A percentile compares a stretch with the other conserved stretches of the same genome.
Conservation (phyloP, 1,139 yeast species). For the Yarrowia galli region DNA sequence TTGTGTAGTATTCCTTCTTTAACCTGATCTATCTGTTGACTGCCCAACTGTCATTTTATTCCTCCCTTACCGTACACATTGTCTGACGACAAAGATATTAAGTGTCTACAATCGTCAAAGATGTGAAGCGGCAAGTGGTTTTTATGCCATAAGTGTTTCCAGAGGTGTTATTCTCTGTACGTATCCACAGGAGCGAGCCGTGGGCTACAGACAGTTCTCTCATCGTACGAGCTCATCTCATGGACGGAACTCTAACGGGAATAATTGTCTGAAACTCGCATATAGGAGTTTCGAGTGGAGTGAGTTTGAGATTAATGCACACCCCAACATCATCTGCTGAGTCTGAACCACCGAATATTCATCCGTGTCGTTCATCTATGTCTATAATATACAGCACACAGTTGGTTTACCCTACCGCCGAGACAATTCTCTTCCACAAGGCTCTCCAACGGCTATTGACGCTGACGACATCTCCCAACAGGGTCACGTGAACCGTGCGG, state of each 20-base stretch:
- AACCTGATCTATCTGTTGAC: too few species aligned
- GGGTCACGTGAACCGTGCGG: conserved; percentile 25
- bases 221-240: conserved; percentile 4
- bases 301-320: too few species aligned
- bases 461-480: conserved; percentile 30
- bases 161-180: too few species aligned
- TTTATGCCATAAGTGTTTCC: too few species aligned
- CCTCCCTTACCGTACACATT: too few species aligned
- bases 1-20: not conserved
- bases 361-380: not conserved
- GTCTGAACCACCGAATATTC: not conserved
- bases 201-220: too few species aligned
- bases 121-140: too few species aligned
- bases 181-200: too few species aligned
- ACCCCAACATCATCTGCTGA: too few species aligned
- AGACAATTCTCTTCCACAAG: not conserved
- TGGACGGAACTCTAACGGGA: not conserved
- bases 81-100: too few species aligned
- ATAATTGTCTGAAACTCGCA: not conserved
- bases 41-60: too few species aligned
- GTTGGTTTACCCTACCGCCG: conserved; percentile 10
- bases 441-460: conserved; percentile 18
- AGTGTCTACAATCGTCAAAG: too few species aligned
- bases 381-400: not conserved
- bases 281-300: not conserved